Conservation (phyloP, 306 rosid species). For the Lathyrus aphaca region DNA sequence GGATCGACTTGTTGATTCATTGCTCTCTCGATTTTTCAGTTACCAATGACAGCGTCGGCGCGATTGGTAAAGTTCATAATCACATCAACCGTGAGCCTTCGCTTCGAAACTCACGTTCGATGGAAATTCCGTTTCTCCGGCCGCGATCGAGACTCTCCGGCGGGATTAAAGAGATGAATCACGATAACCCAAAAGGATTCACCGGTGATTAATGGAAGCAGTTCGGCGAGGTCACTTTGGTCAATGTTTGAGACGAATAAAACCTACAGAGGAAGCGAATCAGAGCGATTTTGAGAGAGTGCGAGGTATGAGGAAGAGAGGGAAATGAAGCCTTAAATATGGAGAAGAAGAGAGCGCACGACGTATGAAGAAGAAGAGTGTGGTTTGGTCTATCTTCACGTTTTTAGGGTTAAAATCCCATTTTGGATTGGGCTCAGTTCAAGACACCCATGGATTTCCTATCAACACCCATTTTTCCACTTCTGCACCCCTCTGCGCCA, state of each 20-base stretch:
- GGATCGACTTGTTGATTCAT: too few species aligned
- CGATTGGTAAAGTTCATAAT: slow-evolving; percentile 52
- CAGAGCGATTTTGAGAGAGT: slow-evolving; percentile 41
- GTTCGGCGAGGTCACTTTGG: slow-evolving; percentile 74
- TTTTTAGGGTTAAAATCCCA: too few species aligned
- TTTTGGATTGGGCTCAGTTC: too few species aligned
- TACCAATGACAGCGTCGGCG: slow-evolving; percentile 45
- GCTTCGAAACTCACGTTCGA: slow-evolving; percentile 77
- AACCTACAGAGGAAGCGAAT: slow-evolving; percentile 39
- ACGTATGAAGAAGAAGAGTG: too few species aligned
- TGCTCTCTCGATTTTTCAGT: slow-evolving; percentile 53
- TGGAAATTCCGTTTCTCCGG: slow-evolving; percentile 83
- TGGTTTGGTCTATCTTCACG: too few species aligned
- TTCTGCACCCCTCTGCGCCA: too few species aligned
- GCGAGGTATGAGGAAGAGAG: too few species aligned
- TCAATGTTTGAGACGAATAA: slow-evolving; percentile 58
- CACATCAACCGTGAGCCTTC: slow-evolving; percentile 72
- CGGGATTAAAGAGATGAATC: slow-evolving; percentile 35
- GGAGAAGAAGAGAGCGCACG: too few species aligned
- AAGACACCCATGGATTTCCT: too few species aligned
- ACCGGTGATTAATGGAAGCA: slow-evolving; percentile 43
- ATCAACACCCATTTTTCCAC: too few species aligned
- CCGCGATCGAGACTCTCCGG: slow-evolving; percentile 73
- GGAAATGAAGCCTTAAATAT: too few species aligned
- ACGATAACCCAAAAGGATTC: slow-evolving; percentile 40